Evolutionary conservation across 1,139 yeast species (phyloP), one percentile per base, ranked within the genome.

Genomic region (Yamadazyma kanchanaburiensis): DNA sequence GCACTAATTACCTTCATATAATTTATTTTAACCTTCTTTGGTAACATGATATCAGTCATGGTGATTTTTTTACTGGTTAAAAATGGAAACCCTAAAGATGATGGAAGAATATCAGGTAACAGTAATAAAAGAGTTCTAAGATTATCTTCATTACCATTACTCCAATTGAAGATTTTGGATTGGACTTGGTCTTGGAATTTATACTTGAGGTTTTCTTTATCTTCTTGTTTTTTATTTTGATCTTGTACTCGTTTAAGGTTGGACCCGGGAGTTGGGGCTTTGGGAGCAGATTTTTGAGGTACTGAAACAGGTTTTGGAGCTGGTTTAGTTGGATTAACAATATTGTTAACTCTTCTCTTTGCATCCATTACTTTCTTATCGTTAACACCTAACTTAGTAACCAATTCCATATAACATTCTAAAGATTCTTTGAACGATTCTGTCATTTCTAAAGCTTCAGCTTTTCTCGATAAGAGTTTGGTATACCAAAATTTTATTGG

Each of bases 1-100:
- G 81, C 77, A 20, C 95, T 80, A 24, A 88, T 94, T 1, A 96
- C 97, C 55, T 87, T 91, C 89, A 94, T 75, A 55, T 91, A 94
- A 20, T 70, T 69, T 26, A 89, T 63, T 53, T 91, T 89, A 25
- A 89, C 97, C 51, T 84, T 88, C 46, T 87, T 88, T n/a, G 95
- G 89, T 43, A 89, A 63, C 45, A 91, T 91, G 37, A 94, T 64
- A 35, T 91, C 97, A 11, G 82, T 72, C 42, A 82, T 56, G 1
- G 79, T 55, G n/a, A 44, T 41, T 29, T 49, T 53, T 28, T 57
- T 57, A 10, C 46, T 42, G 8, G 53, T 50, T 29, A 53, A 39
- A 34, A 60, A 87, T 70, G 38, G 73, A 64, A 51, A 78, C 64
- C 94, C 95, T 74, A 42, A 73, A 63, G 30, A 72, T 36, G 36